These are phyloP conservation scores for Eucalyptus leucophloia DNA, from an alignment of 345 rosid genomes.

Conservation along the genomic window DNA sequence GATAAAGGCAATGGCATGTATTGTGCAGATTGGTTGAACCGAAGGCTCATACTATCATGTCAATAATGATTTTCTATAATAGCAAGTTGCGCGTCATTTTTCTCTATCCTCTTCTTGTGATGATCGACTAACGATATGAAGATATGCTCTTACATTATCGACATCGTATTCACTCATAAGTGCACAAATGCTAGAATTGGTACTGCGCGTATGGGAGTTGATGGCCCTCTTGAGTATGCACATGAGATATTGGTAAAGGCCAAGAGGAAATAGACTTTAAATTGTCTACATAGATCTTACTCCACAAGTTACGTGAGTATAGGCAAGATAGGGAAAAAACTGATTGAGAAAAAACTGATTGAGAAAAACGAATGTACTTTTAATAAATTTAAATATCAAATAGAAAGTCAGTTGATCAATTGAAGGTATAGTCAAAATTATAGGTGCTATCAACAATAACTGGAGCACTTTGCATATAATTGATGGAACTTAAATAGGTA, in stretches of 20 bases:
- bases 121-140: background rate
- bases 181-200: background rate
- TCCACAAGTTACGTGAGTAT: background rate
- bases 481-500: background rate
- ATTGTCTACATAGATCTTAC: background rate
- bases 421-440: background rate
- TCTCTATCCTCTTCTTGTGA: background rate
- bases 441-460: background rate
- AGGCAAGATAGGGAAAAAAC: background rate
- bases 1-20: background rate
- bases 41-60: background rate
- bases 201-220: background rate
- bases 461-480: background rate
- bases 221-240: background rate
- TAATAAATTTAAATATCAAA: background rate
- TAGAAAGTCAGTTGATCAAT: background rate
- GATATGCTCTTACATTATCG: background rate
- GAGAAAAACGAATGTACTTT: background rate
- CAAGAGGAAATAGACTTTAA: background rate
- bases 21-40: background rate
- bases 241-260: background rate
- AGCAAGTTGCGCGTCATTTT: background rate
- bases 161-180: too few relatives aligned
- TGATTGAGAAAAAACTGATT: background rate
- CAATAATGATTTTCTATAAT: background rate